These are phyloP conservation scores for Furcasterigmium furcatum DNA, from an alignment of 2,329 filamentous ascomycete genomes.

Conservation along the genomic window DNA sequence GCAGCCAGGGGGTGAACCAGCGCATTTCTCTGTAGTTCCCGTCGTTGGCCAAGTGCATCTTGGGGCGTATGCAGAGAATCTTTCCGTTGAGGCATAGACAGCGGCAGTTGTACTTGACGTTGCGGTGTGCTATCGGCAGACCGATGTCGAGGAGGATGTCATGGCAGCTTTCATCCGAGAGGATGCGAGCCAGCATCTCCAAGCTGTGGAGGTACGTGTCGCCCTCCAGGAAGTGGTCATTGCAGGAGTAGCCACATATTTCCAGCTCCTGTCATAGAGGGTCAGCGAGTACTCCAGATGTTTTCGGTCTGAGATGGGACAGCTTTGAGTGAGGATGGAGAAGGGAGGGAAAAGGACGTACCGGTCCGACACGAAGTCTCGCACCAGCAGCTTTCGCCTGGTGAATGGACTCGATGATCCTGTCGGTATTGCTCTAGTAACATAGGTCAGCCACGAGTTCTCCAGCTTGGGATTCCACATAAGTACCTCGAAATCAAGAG, in stretches of 20 bases:
- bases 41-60: constrained; percentile 58
- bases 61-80: constrained; percentile 62
- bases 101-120: constrained; percentile 32
- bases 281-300: neutral
- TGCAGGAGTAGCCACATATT: constrained; percentile 59
- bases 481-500: constrained; percentile 44
- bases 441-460: constrained; percentile 21
- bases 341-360: constrained; percentile 22
- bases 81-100: constrained; percentile 53
- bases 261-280: constrained; percentile 36
- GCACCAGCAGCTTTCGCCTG: constrained; percentile 30
- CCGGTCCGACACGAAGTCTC: constrained; percentile 56
- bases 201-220: constrained; percentile 58
- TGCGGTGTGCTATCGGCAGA: constrained; percentile 55
- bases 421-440: constrained; percentile 56
- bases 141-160: constrained; percentile 66
- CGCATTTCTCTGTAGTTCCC: constrained; percentile 60
- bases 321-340: too few species aligned
- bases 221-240: constrained; percentile 63
- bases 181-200: constrained; percentile 60
- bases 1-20: constrained; percentile 63
- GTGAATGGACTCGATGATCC: constrained; percentile 59
- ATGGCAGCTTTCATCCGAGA: constrained; percentile 55
- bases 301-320: too few species aligned
- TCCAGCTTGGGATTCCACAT: neutral